Conservation (phyloP, 2,329 filamentous ascomycete genomes). For the Colletotrichum euphorbiae region DNA sequence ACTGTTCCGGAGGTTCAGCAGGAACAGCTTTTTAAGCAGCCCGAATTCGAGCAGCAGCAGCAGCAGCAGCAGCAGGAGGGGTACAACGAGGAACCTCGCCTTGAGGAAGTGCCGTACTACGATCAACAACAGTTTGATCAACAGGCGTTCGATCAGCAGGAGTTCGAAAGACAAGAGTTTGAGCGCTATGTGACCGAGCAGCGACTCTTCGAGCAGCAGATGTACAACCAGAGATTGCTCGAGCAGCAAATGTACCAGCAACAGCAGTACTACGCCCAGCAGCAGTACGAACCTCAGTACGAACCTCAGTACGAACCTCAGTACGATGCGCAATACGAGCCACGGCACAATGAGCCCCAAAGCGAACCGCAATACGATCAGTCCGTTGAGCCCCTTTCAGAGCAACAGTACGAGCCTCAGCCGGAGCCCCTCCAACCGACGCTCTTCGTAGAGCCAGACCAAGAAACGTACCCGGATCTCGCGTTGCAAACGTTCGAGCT, state of each 20-base stretch:
- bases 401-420: slow-evolving; percentile 22
- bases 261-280: slow-evolving; percentile 5
- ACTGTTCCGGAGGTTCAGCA: not conserved
- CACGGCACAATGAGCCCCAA: slow-evolving; percentile 10
- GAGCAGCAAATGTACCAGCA: slow-evolving; percentile 9
- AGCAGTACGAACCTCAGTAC: not conserved
- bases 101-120: not conserved
- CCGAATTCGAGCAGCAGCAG: slow-evolving; percentile 8
- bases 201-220: slow-evolving; percentile 11
- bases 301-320: slow-evolving; percentile 13
- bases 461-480: not conserved
- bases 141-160: not conserved
- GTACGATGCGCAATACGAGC: slow-evolving; percentile 4
- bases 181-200: not conserved
- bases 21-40: not conserved
- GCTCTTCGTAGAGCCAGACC: not conserved
- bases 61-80: not conserved
- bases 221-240: slow-evolving; percentile 1
- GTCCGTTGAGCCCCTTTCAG: slow-evolving; percentile 31
- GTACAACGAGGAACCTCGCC: slow-evolving; percentile 3
- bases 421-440: slow-evolving; percentile 19
- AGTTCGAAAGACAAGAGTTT: slow-evolving; percentile 1
- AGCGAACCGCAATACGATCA: slow-evolving; percentile 36
- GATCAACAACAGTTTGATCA: slow-evolving; percentile 7
- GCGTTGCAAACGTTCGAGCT: not conserved